phyloP scores from a whole-genome alignment of 768 basidiomycete genomes.

The Tricholoma sp. region DNA sequence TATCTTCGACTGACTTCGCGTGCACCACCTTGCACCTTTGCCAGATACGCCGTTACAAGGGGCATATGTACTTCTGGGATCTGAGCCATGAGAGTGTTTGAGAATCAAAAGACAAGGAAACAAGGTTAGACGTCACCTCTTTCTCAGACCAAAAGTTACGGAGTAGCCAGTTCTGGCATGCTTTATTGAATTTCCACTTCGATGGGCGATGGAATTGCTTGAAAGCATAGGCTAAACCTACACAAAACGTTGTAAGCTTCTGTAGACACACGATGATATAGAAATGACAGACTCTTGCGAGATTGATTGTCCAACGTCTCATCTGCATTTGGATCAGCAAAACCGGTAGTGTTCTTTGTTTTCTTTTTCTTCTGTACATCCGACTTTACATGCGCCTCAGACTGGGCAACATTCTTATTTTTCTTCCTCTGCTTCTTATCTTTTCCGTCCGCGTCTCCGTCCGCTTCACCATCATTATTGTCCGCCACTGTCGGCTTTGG shows the following conservation, averaged over 20 bases:
- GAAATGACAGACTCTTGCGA: slow-evolving; percentile 32
- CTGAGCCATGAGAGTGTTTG: slow-evolving; percentile 24
- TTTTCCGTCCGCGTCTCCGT: slow-evolving; percentile 8
- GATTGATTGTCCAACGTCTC: slow-evolving; percentile 30
- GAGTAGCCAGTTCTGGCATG: slow-evolving; percentile 69
- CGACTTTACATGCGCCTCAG: background rate
- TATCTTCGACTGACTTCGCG: slow-evolving; percentile 28
- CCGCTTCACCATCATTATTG: slow-evolving; percentile 2
- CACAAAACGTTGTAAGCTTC: background rate
- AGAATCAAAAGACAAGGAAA: background rate
- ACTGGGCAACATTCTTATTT: slow-evolving; percentile 3
- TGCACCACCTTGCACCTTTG: slow-evolving; percentile 42
- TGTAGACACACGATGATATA: background rate
- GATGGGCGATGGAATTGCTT: slow-evolving; percentile 41
- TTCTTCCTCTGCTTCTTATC: slow-evolving; percentile 17
- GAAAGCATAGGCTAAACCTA: slow-evolving; percentile 51
- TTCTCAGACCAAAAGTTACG: slow-evolving; percentile 57
- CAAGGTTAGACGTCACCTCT: slow-evolving; percentile 27
- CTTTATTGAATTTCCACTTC: slow-evolving; percentile 73
- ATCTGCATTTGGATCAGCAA: slow-evolving; percentile 39
- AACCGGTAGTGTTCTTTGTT: slow-evolving; percentile 38
- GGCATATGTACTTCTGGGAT: slow-evolving; percentile 47
- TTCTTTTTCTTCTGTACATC: slow-evolving; percentile 22
- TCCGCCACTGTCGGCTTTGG: slow-evolving; percentile 5
- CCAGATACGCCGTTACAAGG: slow-evolving; percentile 41